phyloP scores from a whole-genome alignment of 257 asterid genomes.

The Galeopsis tetrahit region DNA sequence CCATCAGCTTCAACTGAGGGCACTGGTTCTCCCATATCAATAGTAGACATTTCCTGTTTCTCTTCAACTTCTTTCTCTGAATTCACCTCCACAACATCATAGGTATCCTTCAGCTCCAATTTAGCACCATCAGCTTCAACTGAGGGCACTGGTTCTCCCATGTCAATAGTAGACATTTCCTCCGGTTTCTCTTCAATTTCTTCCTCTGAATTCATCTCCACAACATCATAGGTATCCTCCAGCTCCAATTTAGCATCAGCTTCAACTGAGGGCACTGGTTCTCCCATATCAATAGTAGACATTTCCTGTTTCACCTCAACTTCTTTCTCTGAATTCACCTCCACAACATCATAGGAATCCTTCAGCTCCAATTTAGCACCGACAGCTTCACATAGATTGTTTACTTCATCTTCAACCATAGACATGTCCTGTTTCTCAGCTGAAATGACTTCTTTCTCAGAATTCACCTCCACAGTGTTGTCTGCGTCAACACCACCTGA shows the following conservation, averaged over 20 bases:
- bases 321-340: neutral
- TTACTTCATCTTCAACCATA: slow-evolving; percentile 5
- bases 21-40: too few relatives aligned
- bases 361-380: slow-evolving; percentile 21
- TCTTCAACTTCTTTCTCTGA: neutral
- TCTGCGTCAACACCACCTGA: slow-evolving; percentile 39
- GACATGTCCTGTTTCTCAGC: slow-evolving; percentile 18
- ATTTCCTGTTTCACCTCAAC: neutral
- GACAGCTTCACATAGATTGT: slow-evolving; percentile 14
- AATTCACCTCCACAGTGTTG: slow-evolving; percentile 33
- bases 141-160: neutral
- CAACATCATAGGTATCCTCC: slow-evolving; percentile 2
- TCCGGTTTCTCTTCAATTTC: neutral
- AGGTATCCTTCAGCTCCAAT: slow-evolving; percentile 17
- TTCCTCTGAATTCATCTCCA: neutral
- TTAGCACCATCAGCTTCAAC: slow-evolving; percentile 8
- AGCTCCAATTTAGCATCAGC: slow-evolving; percentile 22
- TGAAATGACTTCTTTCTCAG: slow-evolving; percentile 27
- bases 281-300: neutral
- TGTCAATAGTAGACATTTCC: neutral
- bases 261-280: neutral
- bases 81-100: slow-evolving; percentile 9
- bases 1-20: neutral
- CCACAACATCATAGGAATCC: neutral
- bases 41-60: neutral